phyloP scores from a whole-genome alignment of 257 asterid species.

The Asclepias syriaca region DNA sequence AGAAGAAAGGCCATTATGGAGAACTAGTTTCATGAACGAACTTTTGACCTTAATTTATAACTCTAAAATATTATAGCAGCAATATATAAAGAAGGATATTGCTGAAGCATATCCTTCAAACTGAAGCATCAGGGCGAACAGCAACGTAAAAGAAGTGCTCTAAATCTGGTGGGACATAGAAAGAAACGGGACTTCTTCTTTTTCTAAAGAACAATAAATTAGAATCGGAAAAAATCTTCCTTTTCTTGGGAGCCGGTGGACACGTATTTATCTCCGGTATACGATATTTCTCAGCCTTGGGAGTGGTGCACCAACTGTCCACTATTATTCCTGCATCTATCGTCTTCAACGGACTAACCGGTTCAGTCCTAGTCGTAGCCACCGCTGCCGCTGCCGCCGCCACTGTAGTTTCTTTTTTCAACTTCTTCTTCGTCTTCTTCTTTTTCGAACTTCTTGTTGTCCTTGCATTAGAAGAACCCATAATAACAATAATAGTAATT shows the following conservation, averaged over 20 bases:
- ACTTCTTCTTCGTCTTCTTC: too few relatives aligned
- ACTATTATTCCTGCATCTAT: neutral
- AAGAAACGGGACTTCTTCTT: conserved; percentile 40
- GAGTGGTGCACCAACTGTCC: conserved; percentile 47
- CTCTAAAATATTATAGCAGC: too few relatives aligned
- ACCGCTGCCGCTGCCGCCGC: neutral
- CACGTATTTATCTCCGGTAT: conserved; percentile 69
- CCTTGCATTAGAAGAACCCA: too few relatives aligned
- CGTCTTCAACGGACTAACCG: conserved; percentile 13
- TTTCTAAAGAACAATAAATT: conserved; percentile 32
- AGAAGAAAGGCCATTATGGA: conserved; percentile 2
- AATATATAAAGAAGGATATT: too few relatives aligned
- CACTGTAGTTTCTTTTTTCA: too few relatives aligned
- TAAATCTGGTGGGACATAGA: conserved; percentile 65
- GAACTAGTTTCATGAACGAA: too few relatives aligned
- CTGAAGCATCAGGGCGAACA: conserved; percentile 43
- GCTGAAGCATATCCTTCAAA: too few relatives aligned
- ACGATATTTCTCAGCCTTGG: conserved; percentile 47
- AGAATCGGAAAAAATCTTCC: conserved; percentile 19
- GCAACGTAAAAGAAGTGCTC: conserved; percentile 59
- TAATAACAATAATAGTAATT: too few relatives aligned
- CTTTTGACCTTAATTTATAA: too few relatives aligned
- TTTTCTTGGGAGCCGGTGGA: conserved; percentile 86
- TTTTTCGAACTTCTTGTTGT: too few relatives aligned
- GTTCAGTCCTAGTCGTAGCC: too few relatives aligned